Base-by-base conservation (phyloP, 495 filamentous ascomycete species). In the Aspergillus taichungensis region DNA sequence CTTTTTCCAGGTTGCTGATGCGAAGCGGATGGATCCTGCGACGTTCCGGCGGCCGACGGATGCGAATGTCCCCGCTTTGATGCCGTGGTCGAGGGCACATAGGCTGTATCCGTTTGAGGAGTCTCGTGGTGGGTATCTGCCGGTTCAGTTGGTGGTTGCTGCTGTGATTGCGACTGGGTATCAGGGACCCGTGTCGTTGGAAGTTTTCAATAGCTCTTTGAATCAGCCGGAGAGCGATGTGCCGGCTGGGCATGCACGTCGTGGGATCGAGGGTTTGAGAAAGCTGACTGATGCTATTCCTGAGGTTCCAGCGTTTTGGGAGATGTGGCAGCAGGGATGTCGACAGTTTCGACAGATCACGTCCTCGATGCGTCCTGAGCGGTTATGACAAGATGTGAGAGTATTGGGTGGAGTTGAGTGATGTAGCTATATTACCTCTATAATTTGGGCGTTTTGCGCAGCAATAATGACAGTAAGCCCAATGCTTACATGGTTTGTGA, bases 1-100 rank as follows among this genome's bases (percentile, higher is more conserved):
- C 51, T 70, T 86, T n/a, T 62, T 84, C n/a, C 82, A 86, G 56
- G 80, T 84, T 40, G 76, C 68, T 3, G 83, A 86, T 57, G 83
- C 81, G 0, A 80, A 84, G 43, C 67, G 64, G 45, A 59, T 75
- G 42, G 62, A 71, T 12, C 61, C 67, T 3, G 69, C 71, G 2
- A 50, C 75, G 0, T 58, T 63, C 14, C 27, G 31, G 3, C 50
- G 47, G 28, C 53, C 55, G 6, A 44, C 43, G 6, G 53, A 66
- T 27, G 54, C 51, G 0, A 34, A 32, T 8, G 54, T 50, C 1
- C 62, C 62, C 0, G 30, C 44, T 7, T 50, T 62, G 28, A 42
- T 63, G 5, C 62, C 60, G n/a, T 66, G 62, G 62, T 66, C 62
- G 6, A 40, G 60, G 14, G 53, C 51, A 0, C 56, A 66, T 52